Conservation (phyloP, 1,139 yeast genomes). For the Blastobotrys niveus region DNA sequence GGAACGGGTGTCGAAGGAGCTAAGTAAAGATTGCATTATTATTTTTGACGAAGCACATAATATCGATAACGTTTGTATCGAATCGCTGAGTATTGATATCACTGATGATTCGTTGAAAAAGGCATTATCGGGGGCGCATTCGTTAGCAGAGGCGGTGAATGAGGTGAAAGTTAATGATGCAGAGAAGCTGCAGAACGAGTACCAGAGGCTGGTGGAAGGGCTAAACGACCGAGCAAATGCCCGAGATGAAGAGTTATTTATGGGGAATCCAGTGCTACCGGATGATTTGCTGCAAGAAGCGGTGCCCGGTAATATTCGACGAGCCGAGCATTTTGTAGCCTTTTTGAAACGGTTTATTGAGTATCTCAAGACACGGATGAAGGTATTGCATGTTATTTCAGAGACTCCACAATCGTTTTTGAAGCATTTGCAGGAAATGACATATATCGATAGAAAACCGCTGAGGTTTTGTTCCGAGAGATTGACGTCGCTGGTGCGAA, state of each 20-base stretch:
- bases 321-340: slow-evolving; percentile 95
- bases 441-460: slow-evolving; percentile 90
- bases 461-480: slow-evolving; percentile 88
- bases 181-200: slow-evolving; percentile 78
- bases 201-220: slow-evolving; percentile 86
- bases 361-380: slow-evolving; percentile 93
- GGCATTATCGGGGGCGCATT: slow-evolving; percentile 77
- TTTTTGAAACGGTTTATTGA: slow-evolving; percentile 89
- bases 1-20: slow-evolving; percentile 85
- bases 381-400: slow-evolving; percentile 90
- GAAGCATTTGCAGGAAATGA: slow-evolving; percentile 86
- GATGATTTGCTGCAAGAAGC: slow-evolving; percentile 85
- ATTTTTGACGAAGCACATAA: slow-evolving; percentile 98
- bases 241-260: slow-evolving; percentile 70
- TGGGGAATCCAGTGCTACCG: slow-evolving; percentile 84
- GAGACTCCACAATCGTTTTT: slow-evolving; percentile 92
- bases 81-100: slow-evolving; percentile 80
- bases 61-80: slow-evolving; percentile 97
- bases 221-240: slow-evolving; percentile 70
- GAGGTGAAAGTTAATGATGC: slow-evolving; percentile 80
- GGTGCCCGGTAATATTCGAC: slow-evolving; percentile 90
- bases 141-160: slow-evolving; percentile 67
- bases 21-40: slow-evolving; percentile 87
- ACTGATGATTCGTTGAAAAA: slow-evolving; percentile 77
- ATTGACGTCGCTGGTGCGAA: slow-evolving; percentile 76